phyloP scores from a whole-genome alignment of 75 land plant species.

The Chamaecyparis obtusa region DNA sequence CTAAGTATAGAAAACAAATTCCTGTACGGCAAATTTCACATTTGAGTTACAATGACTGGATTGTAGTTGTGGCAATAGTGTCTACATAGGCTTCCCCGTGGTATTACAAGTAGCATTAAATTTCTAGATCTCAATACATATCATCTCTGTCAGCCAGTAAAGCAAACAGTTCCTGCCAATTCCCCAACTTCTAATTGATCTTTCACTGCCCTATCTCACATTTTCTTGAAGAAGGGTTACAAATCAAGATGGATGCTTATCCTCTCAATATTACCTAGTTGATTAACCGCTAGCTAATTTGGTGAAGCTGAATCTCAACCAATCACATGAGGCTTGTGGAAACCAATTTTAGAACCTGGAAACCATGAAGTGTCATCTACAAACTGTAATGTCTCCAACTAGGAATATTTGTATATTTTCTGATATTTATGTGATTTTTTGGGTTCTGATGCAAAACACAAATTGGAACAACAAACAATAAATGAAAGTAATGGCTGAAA shows the following conservation, averaged over 20 bases:
- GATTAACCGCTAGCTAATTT: neutral
- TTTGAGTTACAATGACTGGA: neutral
- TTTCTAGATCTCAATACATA: neutral
- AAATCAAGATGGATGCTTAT: neutral
- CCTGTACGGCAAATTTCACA: neutral
- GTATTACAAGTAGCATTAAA: neutral
- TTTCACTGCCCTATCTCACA: neutral
- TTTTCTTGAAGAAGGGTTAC: neutral
- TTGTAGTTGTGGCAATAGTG: neutral
- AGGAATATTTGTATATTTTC: too few relatives aligned
- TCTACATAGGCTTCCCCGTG: neutral
- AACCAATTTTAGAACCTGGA: neutral
- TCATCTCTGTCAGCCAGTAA: neutral
- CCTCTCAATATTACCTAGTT: neutral
- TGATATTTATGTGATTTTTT: too few relatives aligned
- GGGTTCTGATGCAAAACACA: too few relatives aligned
- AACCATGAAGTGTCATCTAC: too few relatives aligned
- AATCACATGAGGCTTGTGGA: neutral
- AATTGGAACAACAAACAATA: too few relatives aligned
- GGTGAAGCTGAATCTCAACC: neutral
- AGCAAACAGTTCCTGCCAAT: neutral
- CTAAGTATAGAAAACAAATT: neutral
- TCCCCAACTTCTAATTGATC: neutral
- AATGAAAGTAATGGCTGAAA: too few relatives aligned
- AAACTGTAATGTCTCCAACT: too few relatives aligned